Base-by-base conservation (phyloP, 1,284 basidiomycete genomes). In the Dichomitus squalens region DNA sequence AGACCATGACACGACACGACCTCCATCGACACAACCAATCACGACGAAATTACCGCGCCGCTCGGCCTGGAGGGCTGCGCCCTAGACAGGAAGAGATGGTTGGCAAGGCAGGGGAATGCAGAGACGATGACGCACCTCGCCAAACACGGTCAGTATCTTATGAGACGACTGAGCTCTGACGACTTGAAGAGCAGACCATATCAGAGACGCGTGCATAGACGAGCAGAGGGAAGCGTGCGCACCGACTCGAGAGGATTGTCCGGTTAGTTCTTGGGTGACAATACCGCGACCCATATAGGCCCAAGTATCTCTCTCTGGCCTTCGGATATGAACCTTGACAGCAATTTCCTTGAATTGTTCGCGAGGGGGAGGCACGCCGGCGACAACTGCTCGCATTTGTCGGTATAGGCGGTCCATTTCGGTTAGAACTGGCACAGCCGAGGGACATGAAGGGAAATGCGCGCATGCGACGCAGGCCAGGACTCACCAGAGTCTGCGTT, bases 31-130 rank as follows among this genome's bases (percentile, higher is more conserved):
- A 55, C 84, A 87, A 40, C 87, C 86, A 56, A 92, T 81, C 29
- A 92, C 88, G 25, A 92, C 86, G 68, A 92, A 92, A 70, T 91
- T 92, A 52, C 90, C 90, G 63, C 90, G 82, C 71, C 88, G 89
- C 73, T 92, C 90, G 21, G 90, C 89, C 74, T 90, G 87, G 38
- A 92, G 74, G 68, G 92, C 86, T 57, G 83, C 82, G 43, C 79
- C 73, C 89, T 91, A 63, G 33, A 40, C 55, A 43, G 27, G 39
- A 51, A 20, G 41, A 29, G 29, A 14, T 39, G 16, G 50, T 61
- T 55, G 57, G 54, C 54, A 50, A 58, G 52, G 61, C 63, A 64
- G 60, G 57, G 49, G 50, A 65, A 44, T 54, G 36, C 34, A 55
- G 53, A 36, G 43, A 31, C 12, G 47, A 33, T 20, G 38, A 73